Evolutionary conservation across 1,139 yeast genomes (phyloP).

Genomic region (Yamadazyma triangularis): DNA sequence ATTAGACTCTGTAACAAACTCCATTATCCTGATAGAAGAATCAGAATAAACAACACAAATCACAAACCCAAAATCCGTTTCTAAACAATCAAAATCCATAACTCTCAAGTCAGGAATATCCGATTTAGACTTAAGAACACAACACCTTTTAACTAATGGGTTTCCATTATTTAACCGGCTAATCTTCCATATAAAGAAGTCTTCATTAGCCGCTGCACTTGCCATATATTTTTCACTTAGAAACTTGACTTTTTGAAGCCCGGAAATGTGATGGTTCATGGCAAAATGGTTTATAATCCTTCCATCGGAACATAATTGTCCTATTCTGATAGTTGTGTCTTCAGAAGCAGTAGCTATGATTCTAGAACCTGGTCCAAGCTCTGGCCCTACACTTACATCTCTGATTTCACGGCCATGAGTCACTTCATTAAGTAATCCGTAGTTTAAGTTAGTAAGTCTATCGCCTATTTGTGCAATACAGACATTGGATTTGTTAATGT

Average conservation of each 20-base stretch:
- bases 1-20: slow-evolving; percentile 31
- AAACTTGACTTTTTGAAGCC: slow-evolving; percentile 73
- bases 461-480: slow-evolving; percentile 23
- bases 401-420: slow-evolving; percentile 89
- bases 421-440: slow-evolving; percentile 47
- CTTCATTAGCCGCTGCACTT: slow-evolving; percentile 88
- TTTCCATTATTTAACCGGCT: slow-evolving; percentile 20
- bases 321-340: slow-evolving; percentile 72
- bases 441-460: slow-evolving; percentile 15
- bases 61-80: slow-evolving; percentile 40
- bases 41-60: slow-evolving; percentile 79
- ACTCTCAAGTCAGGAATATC: slow-evolving; percentile 78
- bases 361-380: slow-evolving; percentile 18
- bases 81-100: slow-evolving; percentile 68
- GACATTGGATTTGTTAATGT: slow-evolving; percentile 52
- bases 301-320: slow-evolving; percentile 42
- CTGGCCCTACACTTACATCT: slow-evolving; percentile 48
- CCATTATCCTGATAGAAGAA: slow-evolving; percentile 68
- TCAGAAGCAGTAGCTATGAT: slow-evolving; percentile 77
- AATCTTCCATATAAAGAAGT: slow-evolving; percentile 74
- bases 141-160: slow-evolving; percentile 43
- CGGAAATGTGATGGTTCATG: slow-evolving; percentile 80
- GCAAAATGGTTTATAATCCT: slow-evolving; percentile 49
- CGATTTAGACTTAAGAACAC: slow-evolving; percentile 44
- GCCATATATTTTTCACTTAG: slow-evolving; percentile 42